These are phyloP conservation scores for Ceratocystiopsis minuta DNA, from an alignment of 2,329 filamentous ascomycete species.

Conservation along the genomic window DNA sequence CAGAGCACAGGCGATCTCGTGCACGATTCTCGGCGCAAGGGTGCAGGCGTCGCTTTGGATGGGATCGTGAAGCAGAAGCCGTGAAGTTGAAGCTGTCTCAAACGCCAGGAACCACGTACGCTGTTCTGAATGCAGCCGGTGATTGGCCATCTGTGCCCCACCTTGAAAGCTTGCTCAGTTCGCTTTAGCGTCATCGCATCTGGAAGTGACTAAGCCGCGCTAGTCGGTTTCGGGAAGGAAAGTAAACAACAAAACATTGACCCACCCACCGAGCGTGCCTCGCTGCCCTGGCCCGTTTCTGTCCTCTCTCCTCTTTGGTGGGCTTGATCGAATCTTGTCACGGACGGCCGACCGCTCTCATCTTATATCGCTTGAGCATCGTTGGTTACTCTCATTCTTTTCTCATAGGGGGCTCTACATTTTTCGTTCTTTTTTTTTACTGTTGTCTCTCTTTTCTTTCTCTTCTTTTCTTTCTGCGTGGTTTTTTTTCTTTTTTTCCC, in stretches of 20 bases:
- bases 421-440: background rate
- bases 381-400: background rate
- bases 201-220: background rate
- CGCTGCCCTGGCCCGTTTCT: background rate
- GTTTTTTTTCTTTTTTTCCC: background rate
- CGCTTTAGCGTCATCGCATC: too few species aligned
- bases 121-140: slow-evolving; percentile 1
- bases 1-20: too few species aligned
- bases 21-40: too few species aligned
- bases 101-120: slow-evolving; percentile 10
- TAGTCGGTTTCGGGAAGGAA: background rate
- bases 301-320: background rate
- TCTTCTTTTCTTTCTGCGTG: background rate
- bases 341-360: slow-evolving; percentile 1
- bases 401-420: background rate
- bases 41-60: too few species aligned
- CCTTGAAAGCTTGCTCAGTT: background rate
- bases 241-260: slow-evolving; percentile 9
- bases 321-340: background rate
- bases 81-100: slow-evolving; percentile 4
- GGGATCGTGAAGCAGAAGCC: background rate
- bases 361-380: too few species aligned
- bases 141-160: slow-evolving; percentile 6
- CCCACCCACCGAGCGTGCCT: background rate
- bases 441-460: background rate